These are phyloP conservation scores for Aspergillus panamensis DNA, from an alignment of 495 filamentous ascomycete genomes.

Conservation along the genomic window DNA sequence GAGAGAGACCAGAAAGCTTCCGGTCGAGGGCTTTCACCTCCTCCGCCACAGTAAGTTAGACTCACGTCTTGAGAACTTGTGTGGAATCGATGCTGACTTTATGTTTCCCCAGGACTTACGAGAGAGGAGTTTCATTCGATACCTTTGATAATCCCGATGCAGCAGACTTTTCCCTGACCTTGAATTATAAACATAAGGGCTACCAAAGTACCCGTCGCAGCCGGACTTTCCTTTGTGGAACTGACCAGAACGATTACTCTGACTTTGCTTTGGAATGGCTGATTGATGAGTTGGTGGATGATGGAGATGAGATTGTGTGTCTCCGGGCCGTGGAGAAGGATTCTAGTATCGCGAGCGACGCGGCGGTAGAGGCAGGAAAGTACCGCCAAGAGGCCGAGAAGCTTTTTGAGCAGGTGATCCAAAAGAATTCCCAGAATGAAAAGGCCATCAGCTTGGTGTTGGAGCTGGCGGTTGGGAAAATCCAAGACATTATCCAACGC, in stretches of 20 bases:
- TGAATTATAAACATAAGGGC: conserved; percentile 85
- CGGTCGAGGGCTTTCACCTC: conserved; percentile 35
- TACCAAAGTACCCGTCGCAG: conserved; percentile 82
- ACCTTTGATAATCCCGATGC: conserved; percentile 87
- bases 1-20: conserved; percentile 29
- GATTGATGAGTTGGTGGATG: conserved; percentile 89
- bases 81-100: not conserved
- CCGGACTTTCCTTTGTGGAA: conserved; percentile 88
- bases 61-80: not conserved
- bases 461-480: conserved; percentile 88
- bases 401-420: conserved; percentile 72
- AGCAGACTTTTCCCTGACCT: conserved; percentile 72
- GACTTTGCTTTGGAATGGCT: conserved; percentile 94
- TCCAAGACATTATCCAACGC: conserved; percentile 87
- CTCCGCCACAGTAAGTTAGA: conserved; percentile 36
- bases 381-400: conserved; percentile 79
- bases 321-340: conserved; percentile 87
- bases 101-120: conserved; percentile 38
- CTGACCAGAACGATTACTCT: conserved; percentile 93
- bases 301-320: conserved; percentile 95
- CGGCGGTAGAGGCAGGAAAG: conserved; percentile 62
- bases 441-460: conserved; percentile 83
- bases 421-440: conserved; percentile 73
- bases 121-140: conserved; percentile 78
- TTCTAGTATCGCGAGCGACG: conserved; percentile 64